A percentile compares a stretch with the other conserved stretches of the same genome.
phyloP scores from a whole-genome alignment of 176 grass and related monocot genomes.

The Oryza glaberrima region DNA sequence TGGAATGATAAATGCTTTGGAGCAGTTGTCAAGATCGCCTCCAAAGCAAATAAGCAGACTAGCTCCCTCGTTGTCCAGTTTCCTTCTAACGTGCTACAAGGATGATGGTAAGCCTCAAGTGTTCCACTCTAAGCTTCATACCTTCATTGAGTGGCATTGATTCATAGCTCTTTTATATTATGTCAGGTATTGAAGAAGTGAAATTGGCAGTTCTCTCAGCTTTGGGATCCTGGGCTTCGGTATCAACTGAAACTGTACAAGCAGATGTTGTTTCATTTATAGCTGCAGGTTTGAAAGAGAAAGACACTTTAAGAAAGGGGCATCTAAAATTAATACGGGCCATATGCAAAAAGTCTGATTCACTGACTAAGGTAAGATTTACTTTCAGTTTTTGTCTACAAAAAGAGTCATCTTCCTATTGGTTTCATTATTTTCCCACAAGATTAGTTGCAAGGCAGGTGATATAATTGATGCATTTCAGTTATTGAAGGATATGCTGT shows the following conservation, averaged over 20 bases:
- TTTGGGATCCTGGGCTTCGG: conserved; percentile 72
- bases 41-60: conserved; percentile 75
- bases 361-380: conserved; percentile 69
- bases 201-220: conserved; percentile 79
- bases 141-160: background rate
- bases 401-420: conserved; percentile 29
- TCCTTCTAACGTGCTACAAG: conserved; percentile 85
- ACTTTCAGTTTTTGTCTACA: conserved; percentile 26
- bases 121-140: conserved; percentile 40
- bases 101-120: conserved; percentile 71
- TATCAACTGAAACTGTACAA: conserved; percentile 73
- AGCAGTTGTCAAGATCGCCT: conserved; percentile 73
- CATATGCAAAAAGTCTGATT: conserved; percentile 82
- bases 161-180: conserved; percentile 41
- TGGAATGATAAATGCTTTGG: conserved; percentile 81
- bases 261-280: conserved; percentile 81
- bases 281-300: conserved; percentile 83
- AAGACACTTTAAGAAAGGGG: conserved; percentile 88
- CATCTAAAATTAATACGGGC: conserved; percentile 78
- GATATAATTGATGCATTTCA: conserved; percentile 26
- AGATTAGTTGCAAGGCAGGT: conserved; percentile 19
- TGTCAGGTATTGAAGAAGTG: conserved; percentile 94
- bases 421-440: background rate
- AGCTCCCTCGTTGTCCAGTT: conserved; percentile 72
- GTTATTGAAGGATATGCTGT: conserved; percentile 33